Evolutionary conservation across 2,329 filamentous ascomycete species (phyloP), one percentile per base, ranked within the genome.

Genomic region (Apiospora hydei): DNA sequence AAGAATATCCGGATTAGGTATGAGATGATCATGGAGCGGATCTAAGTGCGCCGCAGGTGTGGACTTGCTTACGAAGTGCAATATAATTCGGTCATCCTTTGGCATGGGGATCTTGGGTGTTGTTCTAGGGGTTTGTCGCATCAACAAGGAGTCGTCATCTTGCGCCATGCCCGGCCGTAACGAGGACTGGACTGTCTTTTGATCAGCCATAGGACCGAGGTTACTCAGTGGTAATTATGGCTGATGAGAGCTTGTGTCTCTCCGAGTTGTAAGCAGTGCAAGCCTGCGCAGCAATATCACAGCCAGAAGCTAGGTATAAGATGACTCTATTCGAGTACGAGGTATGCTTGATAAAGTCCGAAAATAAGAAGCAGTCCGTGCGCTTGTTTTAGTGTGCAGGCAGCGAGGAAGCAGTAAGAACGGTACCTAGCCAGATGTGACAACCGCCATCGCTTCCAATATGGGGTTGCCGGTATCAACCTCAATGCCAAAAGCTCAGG

Each of bases 31-130:
- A 46, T 6, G 16, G 4, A 38, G 21, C 18, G 66, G 74, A 72
- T 44, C 41, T 30, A 67, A 30, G 43, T 18, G 66, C 43, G 66
- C 41, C 13, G 66, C 66, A 21, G 71, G 71, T 57, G 41, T 41
- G 72, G 71, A 71, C 71, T 26, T 16, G 73, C 88, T 80, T 84
- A 96, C 94, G 84, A 97, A 95, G 82, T 97, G 94, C 74, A 97
- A 84, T 79, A 97, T 92, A 79, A 94, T 85, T 77, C 93, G 88
- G 77, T 87, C 85, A 79, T 94, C 89, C 79, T 88, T 89, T 77
- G 88, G 83, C 76, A 78, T 85, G 57, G 76, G 76, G 26, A 74
- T 71, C 73, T 72, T 76, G 34, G 34, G 34, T 38, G 43, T 7
- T 47, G 41, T 47, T 16, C 41, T 10, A 24, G 24, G 43, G 41